These are phyloP conservation scores for Chrysoporthe puriensis DNA, from an alignment of 2,329 filamentous ascomycete genomes.

Conservation along the genomic window DNA sequence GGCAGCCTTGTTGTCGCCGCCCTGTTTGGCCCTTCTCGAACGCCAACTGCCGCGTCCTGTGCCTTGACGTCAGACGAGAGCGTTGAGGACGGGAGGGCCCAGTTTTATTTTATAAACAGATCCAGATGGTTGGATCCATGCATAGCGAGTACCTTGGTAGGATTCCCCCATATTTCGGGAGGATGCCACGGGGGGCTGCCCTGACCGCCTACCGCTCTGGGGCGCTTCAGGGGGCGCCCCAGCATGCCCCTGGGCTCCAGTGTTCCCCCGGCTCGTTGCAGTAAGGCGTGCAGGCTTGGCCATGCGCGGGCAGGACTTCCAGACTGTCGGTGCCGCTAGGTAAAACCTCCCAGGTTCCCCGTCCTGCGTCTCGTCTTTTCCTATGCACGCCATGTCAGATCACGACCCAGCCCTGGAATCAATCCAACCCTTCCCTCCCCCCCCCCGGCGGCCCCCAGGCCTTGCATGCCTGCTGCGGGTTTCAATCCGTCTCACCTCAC, in stretches of 20 bases:
- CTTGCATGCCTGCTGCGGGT: not conserved
- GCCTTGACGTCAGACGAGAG: not conserved
- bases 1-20: not conserved
- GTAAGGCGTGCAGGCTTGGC: not conserved
- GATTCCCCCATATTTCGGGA: not conserved
- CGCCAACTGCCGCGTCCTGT: too few species aligned
- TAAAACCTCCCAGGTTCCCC: not conserved
- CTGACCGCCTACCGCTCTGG: not conserved
- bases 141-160: not conserved
- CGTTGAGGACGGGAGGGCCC: too few species aligned
- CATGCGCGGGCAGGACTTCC: not conserved
- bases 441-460: not conserved
- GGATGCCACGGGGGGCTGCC: too few species aligned
- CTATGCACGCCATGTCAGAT: not conserved
- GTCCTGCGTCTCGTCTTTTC: not conserved
- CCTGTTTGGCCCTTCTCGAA: not conserved
- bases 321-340: conserved; percentile 1
- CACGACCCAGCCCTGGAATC: not conserved
- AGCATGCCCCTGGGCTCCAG: too few species aligned
- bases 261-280: not conserved
- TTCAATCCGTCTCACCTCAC: not conserved
- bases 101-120: not conserved
- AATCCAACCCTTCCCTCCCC: not conserved
- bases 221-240: not conserved
- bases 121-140: not conserved